These are phyloP conservation scores for Pueraria montana DNA, from an alignment of 306 rosid genomes.

Conservation along the genomic window DNA sequence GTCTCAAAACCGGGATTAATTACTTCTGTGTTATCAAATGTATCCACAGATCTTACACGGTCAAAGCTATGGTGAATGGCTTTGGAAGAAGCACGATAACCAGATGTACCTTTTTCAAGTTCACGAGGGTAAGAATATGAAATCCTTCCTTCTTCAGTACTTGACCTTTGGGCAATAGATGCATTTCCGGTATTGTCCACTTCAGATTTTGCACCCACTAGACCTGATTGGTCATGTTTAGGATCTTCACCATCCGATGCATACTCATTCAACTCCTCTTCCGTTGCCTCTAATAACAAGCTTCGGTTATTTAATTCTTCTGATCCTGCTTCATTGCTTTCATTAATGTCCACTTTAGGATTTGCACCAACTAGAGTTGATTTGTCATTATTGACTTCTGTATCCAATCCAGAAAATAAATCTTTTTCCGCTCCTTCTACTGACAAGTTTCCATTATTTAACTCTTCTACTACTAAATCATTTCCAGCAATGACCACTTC, in stretches of 20 bases:
- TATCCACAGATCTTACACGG: constrained; percentile 51
- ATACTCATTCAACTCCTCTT: constrained; percentile 1
- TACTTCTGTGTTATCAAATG: constrained; percentile 49
- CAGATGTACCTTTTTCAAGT: constrained; percentile 51
- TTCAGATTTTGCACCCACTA: constrained; percentile 48
- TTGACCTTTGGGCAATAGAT: constrained; percentile 53
- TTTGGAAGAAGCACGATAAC: constrained; percentile 48
- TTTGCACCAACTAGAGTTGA: constrained; percentile 7
- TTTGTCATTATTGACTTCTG: constrained; percentile 30
- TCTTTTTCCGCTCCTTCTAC: constrained; percentile 10
- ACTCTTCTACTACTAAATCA: constrained; percentile 38
- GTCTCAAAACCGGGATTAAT: constrained; percentile 60
- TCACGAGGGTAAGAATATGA: constrained; percentile 38
- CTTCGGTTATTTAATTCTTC: constrained; percentile 33
- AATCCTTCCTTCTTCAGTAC: constrained; percentile 47
- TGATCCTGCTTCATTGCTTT: constrained; percentile 42
- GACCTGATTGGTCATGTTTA: constrained; percentile 38
- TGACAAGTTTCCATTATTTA: constrained; percentile 32
- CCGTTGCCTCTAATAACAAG: constrained; percentile 31
- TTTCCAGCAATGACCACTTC: constrained; percentile 42
- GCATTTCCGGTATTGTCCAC: constrained; percentile 43
- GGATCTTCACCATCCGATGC: constrained; percentile 39
- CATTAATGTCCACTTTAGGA: constrained; percentile 45
- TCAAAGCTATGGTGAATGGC: constrained; percentile 42
- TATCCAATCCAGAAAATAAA: constrained; percentile 12